These are phyloP conservation scores for Mucor ambiguus DNA, from an alignment of 371 early-diverging fungal species.

Conservation along the genomic window DNA sequence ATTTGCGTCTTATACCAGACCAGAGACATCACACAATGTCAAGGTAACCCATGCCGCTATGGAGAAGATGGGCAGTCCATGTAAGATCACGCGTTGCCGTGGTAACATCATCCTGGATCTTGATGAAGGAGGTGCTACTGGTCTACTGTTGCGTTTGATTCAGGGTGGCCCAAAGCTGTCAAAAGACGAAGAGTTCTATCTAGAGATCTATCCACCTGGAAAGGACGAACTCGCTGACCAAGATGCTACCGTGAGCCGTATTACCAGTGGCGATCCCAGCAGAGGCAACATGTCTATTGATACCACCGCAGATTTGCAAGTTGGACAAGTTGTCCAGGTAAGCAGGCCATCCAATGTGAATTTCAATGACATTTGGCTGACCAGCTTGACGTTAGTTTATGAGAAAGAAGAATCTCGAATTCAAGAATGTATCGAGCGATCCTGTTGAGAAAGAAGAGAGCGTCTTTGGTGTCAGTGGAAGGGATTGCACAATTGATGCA, in stretches of 20 bases:
- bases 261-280: slow-evolving; percentile 78
- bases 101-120: slow-evolving; percentile 77
- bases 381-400: slow-evolving; percentile 20
- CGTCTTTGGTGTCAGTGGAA: slow-evolving; percentile 34
- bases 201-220: slow-evolving; percentile 44
- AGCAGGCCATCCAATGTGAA: neutral
- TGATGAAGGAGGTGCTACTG: slow-evolving; percentile 66
- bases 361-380: neutral
- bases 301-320: slow-evolving; percentile 62
- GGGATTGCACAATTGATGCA: slow-evolving; percentile 38
- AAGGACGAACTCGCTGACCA: slow-evolving; percentile 6
- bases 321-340: slow-evolving; percentile 66
- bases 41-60: slow-evolving; percentile 44
- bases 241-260: slow-evolving; percentile 56
- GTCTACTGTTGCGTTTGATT: slow-evolving; percentile 58
- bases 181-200: slow-evolving; percentile 63
- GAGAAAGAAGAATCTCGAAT: slow-evolving; percentile 14
- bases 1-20: slow-evolving; percentile 45
- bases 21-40: neutral
- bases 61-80: slow-evolving; percentile 52
- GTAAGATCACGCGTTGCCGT: slow-evolving; percentile 64
- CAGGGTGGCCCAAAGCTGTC: slow-evolving; percentile 35
- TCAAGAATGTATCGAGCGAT: slow-evolving; percentile 22
- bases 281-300: slow-evolving; percentile 78
- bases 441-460: slow-evolving; percentile 25